Evolutionary conservation across 331 rosid genomes (phyloP).

Genomic region (Telfairia occidentalis): DNA sequence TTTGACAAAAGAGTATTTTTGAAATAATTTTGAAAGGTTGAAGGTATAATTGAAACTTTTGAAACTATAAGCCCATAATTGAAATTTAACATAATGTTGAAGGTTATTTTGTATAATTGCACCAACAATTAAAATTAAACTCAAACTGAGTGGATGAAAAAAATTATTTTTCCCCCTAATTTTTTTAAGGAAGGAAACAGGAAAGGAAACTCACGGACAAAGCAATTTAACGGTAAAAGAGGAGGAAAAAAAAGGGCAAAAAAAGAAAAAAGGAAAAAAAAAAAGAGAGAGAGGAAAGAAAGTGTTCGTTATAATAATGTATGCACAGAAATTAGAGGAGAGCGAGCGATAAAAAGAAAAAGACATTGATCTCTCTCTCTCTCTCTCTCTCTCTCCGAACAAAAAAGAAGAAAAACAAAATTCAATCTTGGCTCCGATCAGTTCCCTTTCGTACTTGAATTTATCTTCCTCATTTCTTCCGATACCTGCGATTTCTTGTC

Average conservation of each 20-base stretch:
- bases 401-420: neutral
- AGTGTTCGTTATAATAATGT: neutral
- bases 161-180: too few relatives aligned
- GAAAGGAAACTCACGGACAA: neutral
- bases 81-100: too few relatives aligned
- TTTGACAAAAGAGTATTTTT: too few relatives aligned
- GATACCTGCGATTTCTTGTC: neutral
- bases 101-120: too few relatives aligned
- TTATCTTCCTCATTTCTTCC: neutral
- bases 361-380: constrained; percentile 3
- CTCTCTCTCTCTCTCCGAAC: constrained; percentile 1
- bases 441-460: neutral
- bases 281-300: neutral
- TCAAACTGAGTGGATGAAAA: too few relatives aligned
- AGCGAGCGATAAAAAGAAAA: constrained; percentile 7
- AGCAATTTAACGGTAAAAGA: constrained; percentile 7
- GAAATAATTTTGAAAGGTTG: too few relatives aligned
- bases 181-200: neutral
- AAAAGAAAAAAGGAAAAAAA: neutral
- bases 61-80: too few relatives aligned
- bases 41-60: too few relatives aligned
- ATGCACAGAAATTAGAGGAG: constrained; percentile 11
- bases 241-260: neutral
- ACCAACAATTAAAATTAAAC: too few relatives aligned
- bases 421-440: constrained; percentile 11